phyloP scores from a whole-genome alignment of 2,329 filamentous ascomycete genomes.

The Alternaria ventricosa region DNA sequence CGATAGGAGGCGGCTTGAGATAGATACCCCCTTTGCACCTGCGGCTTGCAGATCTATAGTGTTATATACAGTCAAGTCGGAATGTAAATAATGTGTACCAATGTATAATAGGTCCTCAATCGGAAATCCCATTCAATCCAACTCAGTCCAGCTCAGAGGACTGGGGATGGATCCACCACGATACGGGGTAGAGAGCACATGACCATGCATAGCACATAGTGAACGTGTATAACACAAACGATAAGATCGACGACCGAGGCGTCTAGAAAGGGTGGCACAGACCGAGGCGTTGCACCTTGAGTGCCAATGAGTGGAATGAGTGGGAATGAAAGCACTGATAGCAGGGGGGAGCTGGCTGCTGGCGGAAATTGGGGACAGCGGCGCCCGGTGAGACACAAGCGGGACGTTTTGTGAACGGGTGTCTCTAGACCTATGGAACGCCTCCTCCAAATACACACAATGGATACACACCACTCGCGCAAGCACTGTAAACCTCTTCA shows the following conservation, averaged over 20 bases:
- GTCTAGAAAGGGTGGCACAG: conserved; percentile 3
- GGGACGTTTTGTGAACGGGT: conserved; percentile 10
- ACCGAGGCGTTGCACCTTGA: conserved; percentile 7
- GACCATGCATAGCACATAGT: conserved; percentile 1
- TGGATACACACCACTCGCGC: background rate
- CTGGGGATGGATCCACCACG: background rate
- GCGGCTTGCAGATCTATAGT: conserved; percentile 21
- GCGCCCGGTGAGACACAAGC: conserved; percentile 13
- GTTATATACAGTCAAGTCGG: conserved; percentile 17
- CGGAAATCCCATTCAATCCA: background rate
- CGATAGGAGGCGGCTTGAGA: conserved; percentile 21
- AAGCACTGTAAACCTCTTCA: background rate
- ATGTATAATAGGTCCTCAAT: background rate
- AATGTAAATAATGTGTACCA: conserved; percentile 6
- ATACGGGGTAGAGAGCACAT: background rate
- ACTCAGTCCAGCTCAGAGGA: background rate
- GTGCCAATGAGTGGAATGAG: background rate
- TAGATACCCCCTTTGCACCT: conserved; percentile 32
- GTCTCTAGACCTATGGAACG: conserved; percentile 1
- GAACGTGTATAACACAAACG: conserved; percentile 6
- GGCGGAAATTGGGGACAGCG: conserved; percentile 17
- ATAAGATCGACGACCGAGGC: background rate
- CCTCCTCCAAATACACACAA: background rate
- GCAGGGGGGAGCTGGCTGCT: conserved; percentile 14
- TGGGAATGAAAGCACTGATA: conserved; percentile 11